Evolutionary conservation across 1,139 yeast genomes (phyloP), one percentile per base, ranked within the genome.

Genomic region (Pneumocystis canis): DNA sequence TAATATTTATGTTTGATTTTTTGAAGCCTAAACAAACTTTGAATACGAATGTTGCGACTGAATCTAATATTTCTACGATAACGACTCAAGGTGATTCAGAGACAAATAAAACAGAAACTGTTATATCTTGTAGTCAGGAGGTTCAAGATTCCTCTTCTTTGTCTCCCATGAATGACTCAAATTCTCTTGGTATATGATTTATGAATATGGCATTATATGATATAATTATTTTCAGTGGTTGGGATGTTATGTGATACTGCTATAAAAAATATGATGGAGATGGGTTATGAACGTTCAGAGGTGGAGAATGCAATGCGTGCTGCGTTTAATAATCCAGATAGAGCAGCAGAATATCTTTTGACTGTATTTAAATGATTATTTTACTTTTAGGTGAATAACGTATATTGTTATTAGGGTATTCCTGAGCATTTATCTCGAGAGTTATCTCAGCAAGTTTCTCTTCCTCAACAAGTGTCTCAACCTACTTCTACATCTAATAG

Each of bases 271-370:
- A 89, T 92, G 72, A 82, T 89, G 84, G 97, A 89, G 70, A 89
- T 92, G 97, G 98, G 98, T 16, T 94, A 89, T 73, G 89, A 87
- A 62, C 83, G 96, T 70, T 80, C 83, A 5, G 88, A 88, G 72
- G 97, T 89, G 35, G 95, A 89, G 75, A 81, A 83, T 58, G 98
- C 99, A 0, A 79, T 92, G 73, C 83, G 95, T 71, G 96, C 97
- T 20, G 97, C 98, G 0, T 92, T 84, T 76, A 92, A 92, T 75
- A 90, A 92, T 75, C 98, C 99, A 32, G 97, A 92, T 72, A 84
- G 98, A 71, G 99, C 99, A 0, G 97, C 90, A 5, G 98, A 94
- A 73, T 90, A 92, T 73, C 79, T 92, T 65, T 77, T 92, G 69
- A 88, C 90, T 67, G 97, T 4, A 83, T 92, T 62, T 97, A 97